These are phyloP conservation scores for Spongospora subterranea DNA, from an alignment of 208 protist genomes.

Conservation along the genomic window DNA sequence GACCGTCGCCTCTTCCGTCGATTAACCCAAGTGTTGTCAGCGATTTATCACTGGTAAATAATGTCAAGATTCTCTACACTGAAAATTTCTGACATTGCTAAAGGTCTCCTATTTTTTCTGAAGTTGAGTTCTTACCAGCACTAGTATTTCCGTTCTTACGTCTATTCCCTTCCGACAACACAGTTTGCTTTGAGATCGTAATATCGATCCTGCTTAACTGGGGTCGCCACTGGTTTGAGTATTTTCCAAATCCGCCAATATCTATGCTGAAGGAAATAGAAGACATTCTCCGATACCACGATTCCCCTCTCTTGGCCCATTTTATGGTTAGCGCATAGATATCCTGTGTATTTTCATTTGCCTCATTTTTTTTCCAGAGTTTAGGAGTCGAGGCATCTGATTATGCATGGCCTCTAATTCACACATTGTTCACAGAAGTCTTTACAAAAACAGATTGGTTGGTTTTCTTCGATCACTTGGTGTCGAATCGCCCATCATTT, in stretches of 20 bases:
- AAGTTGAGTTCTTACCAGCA: constrained; percentile 61
- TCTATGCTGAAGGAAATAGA: constrained; percentile 41
- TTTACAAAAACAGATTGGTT: constrained; percentile 29
- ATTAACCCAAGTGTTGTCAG: constrained; percentile 38
- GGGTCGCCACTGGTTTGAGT: constrained; percentile 62
- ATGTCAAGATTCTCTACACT: neutral
- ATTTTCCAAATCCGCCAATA: constrained; percentile 63
- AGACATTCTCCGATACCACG: neutral
- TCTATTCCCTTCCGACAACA: constrained; percentile 43
- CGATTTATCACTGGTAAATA: constrained; percentile 60
- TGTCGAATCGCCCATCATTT: constrained; percentile 29
- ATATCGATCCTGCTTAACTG: constrained; percentile 57
- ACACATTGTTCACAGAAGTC: constrained; percentile 9
- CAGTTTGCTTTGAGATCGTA: constrained; percentile 58
- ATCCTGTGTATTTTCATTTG: neutral
- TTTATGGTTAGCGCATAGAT: constrained; percentile 15
- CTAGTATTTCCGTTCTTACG: constrained; percentile 61
- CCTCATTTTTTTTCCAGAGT: neutral
- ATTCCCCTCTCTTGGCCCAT: neutral
- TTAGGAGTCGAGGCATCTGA: neutral
- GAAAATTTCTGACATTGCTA: neutral
- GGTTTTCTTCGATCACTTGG: constrained; percentile 31
- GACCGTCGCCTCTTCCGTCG: constrained; percentile 47
- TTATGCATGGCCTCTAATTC: constrained; percentile 7
- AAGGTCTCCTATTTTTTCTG: constrained; percentile 40